Base-by-base conservation (phyloP, 768 basidiomycete species). In the Mycena kentingensis region DNA sequence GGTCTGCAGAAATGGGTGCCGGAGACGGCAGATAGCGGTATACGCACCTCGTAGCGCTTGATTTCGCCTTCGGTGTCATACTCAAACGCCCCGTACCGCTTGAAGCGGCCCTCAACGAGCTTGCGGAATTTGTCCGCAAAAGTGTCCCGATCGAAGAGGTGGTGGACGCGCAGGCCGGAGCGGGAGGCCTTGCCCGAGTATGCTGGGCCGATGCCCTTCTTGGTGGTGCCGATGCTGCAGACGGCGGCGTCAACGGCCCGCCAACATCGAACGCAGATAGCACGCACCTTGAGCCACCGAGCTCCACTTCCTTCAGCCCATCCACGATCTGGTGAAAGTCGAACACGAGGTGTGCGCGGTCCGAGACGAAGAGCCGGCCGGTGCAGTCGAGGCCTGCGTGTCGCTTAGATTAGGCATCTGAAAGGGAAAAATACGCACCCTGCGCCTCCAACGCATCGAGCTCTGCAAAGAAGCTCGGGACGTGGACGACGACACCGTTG, bases 251-350 rank as follows among this genome's bases (percentile, higher is more conserved):
- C 42, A 13, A 48, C 58, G 22, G 49, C 16, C 29, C 21, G 22
- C 27, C 34, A 42, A 28, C 38, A 38, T 25, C 11, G 7, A 18
- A n/a, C n/a, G n/a, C n/a, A n/a, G 16, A 28, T 38, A 49, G 50
- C 38, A 52, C 31, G 35, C n/a, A 52, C 86, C 87, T 90, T 1
- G 85, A 87, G 8, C 92, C 90, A 21, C 97, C 97, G 21, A 98
- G 82, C 68, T 98, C 97, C 32, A 93, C 92, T 70, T 99, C 97
- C 69, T 98, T 99, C 64, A 99, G 75, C 5, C 97, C 97, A 66
- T 99, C 97, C 25, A 98, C 97, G 65, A 98, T 98, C 75, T 99
- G 97, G 72, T 99, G 97, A 70, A 99, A 98, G 68, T 98, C 97
- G 65, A 99, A 94, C 28, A 99, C 97, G 55, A 99, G 85, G 58